Evolutionary conservation across 345 rosid genomes (phyloP).

Genomic region (Schrenkiella parvula): DNA sequence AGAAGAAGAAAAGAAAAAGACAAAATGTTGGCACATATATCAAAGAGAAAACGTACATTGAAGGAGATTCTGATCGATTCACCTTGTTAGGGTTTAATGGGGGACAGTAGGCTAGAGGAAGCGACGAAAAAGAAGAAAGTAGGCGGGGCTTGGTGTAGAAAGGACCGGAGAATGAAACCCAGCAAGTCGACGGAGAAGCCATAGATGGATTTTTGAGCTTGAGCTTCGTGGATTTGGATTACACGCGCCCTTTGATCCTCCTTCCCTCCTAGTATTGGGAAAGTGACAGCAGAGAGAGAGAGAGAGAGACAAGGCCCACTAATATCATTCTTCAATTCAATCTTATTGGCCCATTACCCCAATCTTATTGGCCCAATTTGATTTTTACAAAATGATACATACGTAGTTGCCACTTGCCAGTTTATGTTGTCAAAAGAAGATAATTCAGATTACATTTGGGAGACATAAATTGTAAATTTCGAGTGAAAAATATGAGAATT

Average conservation of each 20-base stretch:
- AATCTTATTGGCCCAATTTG: too few relatives aligned
- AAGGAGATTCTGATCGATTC: neutral
- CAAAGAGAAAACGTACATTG: neutral
- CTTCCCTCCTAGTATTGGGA: neutral
- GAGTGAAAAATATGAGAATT: neutral
- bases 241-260: neutral
- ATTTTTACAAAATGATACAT: too few relatives aligned
- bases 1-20: neutral
- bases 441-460: neutral
- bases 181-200: conserved; percentile 25
- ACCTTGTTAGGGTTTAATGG: conserved; percentile 33
- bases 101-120: neutral
- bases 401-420: too few relatives aligned
- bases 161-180: conserved; percentile 7
- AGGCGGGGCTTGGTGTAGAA: conserved; percentile 16
- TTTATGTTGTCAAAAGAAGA: neutral
- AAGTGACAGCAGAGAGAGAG: neutral
- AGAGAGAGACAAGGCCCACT: neutral
- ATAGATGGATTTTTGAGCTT: neutral
- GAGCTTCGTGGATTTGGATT: neutral
- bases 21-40: neutral
- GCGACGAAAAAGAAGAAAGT: neutral
- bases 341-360: neutral
- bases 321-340: neutral
- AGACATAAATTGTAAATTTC: neutral